These are phyloP conservation scores for Mortierella sp. DNA, from an alignment of 371 early-diverging fungal genomes.

Conservation along the genomic window DNA sequence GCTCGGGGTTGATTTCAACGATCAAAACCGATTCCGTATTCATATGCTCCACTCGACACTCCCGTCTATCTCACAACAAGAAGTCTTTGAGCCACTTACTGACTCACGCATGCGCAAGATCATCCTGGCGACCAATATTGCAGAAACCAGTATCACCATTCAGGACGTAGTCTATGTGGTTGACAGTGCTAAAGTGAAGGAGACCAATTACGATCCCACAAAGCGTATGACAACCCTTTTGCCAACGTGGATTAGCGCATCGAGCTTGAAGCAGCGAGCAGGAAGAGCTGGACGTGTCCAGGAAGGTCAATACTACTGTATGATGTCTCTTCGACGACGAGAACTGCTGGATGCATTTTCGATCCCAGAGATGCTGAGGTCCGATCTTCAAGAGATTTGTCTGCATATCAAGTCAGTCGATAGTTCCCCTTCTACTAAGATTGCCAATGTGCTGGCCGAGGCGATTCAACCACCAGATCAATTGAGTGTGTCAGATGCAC, in stretches of 20 bases:
- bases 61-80: slow-evolving; percentile 66
- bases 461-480: slow-evolving; percentile 71
- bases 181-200: slow-evolving; percentile 80
- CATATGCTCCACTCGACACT: slow-evolving; percentile 74
- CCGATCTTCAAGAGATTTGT: slow-evolving; percentile 78
- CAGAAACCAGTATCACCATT: slow-evolving; percentile 93
- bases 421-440: slow-evolving; percentile 44
- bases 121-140: slow-evolving; percentile 89
- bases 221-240: slow-evolving; percentile 68
- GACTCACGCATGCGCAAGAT: slow-evolving; percentile 71
- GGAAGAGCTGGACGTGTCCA: slow-evolving; percentile 87
- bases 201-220: slow-evolving; percentile 56
- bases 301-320: slow-evolving; percentile 70
- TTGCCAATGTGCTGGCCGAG: slow-evolving; percentile 56
- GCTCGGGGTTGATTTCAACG: slow-evolving; percentile 45
- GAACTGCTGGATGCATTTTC: slow-evolving; percentile 54
- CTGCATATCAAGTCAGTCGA: slow-evolving; percentile 68
- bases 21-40: slow-evolving; percentile 51
- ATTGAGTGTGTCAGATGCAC: slow-evolving; percentile 57
- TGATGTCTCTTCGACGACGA: slow-evolving; percentile 59
- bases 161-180: slow-evolving; percentile 83
- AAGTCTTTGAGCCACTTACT: slow-evolving; percentile 71
- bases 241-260: slow-evolving; percentile 71
- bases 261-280: slow-evolving; percentile 78
- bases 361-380: slow-evolving; percentile 74